These are phyloP conservation scores for Penicillium bovifimosum DNA, from an alignment of 495 filamentous ascomycete genomes.

Conservation along the genomic window DNA sequence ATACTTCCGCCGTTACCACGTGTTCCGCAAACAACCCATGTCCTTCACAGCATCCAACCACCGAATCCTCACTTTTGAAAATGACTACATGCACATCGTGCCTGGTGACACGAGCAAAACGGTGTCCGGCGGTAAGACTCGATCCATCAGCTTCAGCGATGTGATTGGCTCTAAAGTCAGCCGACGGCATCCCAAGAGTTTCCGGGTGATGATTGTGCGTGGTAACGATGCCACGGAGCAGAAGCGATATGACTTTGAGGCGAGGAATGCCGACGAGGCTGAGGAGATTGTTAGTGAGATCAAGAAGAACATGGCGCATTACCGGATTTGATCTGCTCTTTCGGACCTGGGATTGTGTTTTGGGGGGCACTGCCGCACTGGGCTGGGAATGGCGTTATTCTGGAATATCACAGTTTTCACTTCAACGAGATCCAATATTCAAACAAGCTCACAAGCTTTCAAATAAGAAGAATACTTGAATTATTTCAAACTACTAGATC, in stretches of 20 bases:
- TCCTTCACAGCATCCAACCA: constrained; percentile 81
- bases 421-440: neutral
- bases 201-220: constrained; percentile 79
- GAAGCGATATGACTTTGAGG: constrained; percentile 97
- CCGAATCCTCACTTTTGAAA: constrained; percentile 81
- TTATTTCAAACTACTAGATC: no score
- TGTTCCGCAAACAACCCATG: constrained; percentile 92
- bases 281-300: constrained; percentile 85
- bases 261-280: constrained; percentile 71
- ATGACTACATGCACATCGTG: constrained; percentile 94
- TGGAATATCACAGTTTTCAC: neutral
- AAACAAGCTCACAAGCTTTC: neutral
- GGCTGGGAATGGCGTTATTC: neutral
- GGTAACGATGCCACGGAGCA: constrained; percentile 64
- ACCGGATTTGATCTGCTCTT: constrained; percentile 32
- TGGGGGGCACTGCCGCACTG: neutral
- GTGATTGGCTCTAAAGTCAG: constrained; percentile 93
- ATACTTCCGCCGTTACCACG: constrained; percentile 79
- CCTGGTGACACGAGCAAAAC: constrained; percentile 59
- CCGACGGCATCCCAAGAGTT: constrained; percentile 82
- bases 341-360: neutral
- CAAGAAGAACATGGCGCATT: constrained; percentile 55
- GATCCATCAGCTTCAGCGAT: constrained; percentile 85
- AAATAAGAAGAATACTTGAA: no score
- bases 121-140: constrained; percentile 63